These are phyloP conservation scores for Berberis vulgaris DNA, from an alignment of 164 flowering plant genomes.

Conservation along the genomic window DNA sequence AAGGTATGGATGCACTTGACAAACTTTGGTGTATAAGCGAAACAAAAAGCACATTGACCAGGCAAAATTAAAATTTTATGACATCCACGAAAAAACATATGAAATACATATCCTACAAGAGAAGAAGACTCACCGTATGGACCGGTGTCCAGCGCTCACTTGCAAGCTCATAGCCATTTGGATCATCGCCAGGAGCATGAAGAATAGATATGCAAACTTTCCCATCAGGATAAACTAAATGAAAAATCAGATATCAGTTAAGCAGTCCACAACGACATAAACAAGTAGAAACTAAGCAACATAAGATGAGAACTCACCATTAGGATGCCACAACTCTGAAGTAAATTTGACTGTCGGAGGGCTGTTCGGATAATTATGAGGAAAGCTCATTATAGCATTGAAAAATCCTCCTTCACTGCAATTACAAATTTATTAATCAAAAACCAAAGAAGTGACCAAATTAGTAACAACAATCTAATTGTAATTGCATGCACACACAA, in stretches of 20 bases:
- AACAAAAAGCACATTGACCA: too few species aligned
- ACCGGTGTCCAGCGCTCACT: constrained; percentile 97
- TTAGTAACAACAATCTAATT: too few species aligned
- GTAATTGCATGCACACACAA: too few species aligned
- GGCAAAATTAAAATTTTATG: too few species aligned
- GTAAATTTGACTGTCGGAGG: constrained; percentile 70
- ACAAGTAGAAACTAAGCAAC: background rate
- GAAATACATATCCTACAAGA: background rate
- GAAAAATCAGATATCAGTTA: background rate
- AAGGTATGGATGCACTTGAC: too few species aligned
- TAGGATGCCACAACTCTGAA: constrained; percentile 81
- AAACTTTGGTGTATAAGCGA: too few species aligned
- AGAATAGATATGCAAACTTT: constrained; percentile 92
- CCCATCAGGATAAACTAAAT: constrained; percentile 83
- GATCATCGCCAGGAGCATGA: constrained; percentile 97
- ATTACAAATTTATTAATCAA: background rate
- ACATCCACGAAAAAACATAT: background rate
- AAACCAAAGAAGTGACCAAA: background rate
- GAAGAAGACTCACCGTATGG: constrained; percentile 58
- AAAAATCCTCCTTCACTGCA: constrained; percentile 75
- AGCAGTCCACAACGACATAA: background rate
- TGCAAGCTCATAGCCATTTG: constrained; percentile 95
- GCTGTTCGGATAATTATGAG: constrained; percentile 56
- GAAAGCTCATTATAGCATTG: constrained; percentile 68
- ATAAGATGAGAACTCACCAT: constrained; percentile 36